A percentile compares a stretch with the other conserved stretches of the same genome.
Evolutionary conservation across 192 early-diverging fungal species (phyloP).

Genomic region (Pilaira anomala): DNA sequence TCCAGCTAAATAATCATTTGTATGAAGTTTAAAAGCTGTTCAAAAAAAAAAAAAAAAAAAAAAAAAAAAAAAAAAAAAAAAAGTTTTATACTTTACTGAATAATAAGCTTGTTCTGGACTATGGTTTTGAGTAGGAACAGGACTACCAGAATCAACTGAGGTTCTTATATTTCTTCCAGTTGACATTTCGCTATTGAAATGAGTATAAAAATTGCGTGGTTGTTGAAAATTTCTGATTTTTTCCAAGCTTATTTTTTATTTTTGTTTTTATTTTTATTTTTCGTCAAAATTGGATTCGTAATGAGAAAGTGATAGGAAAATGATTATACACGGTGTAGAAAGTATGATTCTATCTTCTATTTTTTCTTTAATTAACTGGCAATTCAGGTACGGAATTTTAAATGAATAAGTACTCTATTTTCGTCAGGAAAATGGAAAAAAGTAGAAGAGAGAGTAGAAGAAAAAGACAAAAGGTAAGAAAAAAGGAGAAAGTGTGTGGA

Average conservation of each 20-base stretch:
- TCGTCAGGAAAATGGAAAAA: constrained; percentile 1
- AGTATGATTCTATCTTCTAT: no score
- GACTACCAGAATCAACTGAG: not conserved
- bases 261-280: no score
- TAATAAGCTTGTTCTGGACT: constrained; percentile 13
- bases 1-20: no score
- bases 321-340: not conserved
- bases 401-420: not conserved
- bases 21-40: no score
- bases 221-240: not conserved
- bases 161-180: not conserved
- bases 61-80: not conserved
- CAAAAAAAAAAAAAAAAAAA: constrained; percentile 7
- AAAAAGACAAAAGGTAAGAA: not conserved
- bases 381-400: constrained; percentile 15
- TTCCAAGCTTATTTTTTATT: not conserved
- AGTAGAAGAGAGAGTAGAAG: not conserved
- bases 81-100: constrained; percentile 1
- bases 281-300: constrained; percentile 1
- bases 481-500: not conserved
- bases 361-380: no score
- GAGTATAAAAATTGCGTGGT: not conserved
- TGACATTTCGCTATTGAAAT: constrained; percentile 8
- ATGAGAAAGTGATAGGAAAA: constrained; percentile 3
- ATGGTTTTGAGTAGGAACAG: constrained; percentile 10